Percentiles rank a stretch among this genome's conserved stretches.
These are phyloP conservation scores for Tinospora cordifolia DNA, from an alignment of 164 flowering plant genomes.

Conservation along the genomic window DNA sequence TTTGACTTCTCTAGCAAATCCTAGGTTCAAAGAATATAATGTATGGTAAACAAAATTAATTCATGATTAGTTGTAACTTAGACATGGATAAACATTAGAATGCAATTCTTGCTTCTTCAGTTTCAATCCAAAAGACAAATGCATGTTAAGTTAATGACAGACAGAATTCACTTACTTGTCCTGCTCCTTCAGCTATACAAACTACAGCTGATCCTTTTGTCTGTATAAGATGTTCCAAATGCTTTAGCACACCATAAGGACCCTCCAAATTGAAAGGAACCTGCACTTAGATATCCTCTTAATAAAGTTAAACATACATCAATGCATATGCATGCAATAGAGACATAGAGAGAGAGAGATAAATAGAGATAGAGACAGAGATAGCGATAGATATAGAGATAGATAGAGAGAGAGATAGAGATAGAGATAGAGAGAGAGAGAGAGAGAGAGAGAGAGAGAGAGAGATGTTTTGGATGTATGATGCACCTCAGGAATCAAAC, in stretches of 20 bases:
- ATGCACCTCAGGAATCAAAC: constrained; percentile 41
- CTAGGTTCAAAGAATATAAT: constrained; percentile 16
- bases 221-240: constrained; percentile 34
- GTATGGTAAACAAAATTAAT: constrained; percentile 7
- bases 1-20: constrained; percentile 34
- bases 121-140: neutral
- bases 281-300: constrained; percentile 13
- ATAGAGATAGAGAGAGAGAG: neutral
- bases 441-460: constrained; percentile 5
- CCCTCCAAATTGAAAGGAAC: constrained; percentile 34
- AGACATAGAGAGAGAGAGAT: neutral
- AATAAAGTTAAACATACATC: neutral
- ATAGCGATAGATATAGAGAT: too few species aligned
- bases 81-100: neutral
- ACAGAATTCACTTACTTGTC: constrained; percentile 30
- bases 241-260: constrained; percentile 32
- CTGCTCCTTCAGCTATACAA: constrained; percentile 47
- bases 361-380: neutral
- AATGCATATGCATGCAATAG: too few species aligned
- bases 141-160: neutral
- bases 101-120: neutral
- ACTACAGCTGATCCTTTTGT: constrained; percentile 42
- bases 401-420: neutral
- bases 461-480: neutral
- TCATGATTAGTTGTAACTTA: neutral